Evolutionary conservation across 331 rosid genomes (phyloP), one percentile per base, ranked within the genome.

Genomic region (Rosa hybrid): DNA sequence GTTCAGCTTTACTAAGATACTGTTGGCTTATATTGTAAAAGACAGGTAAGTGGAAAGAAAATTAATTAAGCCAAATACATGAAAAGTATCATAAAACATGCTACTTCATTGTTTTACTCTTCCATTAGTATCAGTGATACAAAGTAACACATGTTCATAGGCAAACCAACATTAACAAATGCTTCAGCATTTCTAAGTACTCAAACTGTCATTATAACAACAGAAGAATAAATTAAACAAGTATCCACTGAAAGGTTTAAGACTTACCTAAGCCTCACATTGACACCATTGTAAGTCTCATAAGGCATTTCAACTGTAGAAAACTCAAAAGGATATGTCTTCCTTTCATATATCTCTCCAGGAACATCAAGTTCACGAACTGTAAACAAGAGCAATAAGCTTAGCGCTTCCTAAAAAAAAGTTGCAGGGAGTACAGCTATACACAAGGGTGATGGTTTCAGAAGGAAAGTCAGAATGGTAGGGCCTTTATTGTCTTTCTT

Each of bases 301-400:
- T 94, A 92, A 45, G 98, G 98, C 98, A 94, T 94, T 84, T 94
- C 98, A 72, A 94, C 98, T 6, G 97, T 94, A 65, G 97, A 94
- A 83, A 94, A 94, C 74, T 94, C 98, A 81, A 94, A 94, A 69
- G 94, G 92, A 83, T 89, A 94, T 10, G 92, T 87, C 88, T 94
- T 94, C 89, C 85, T 89, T 84, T 94, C 98, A 84, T 94, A 92
- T 68, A 94, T 87, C 34, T 94, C 98, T 83, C 98, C 98, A 45
- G 98, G 98, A 79, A 94, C 93, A 84, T 94, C 98, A 74, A 94
- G 87, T 80, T 94, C 98, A 74, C 98, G 90, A 79, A 94, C 98
- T 94, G 86, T 86, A 85, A 75, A 78, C 65, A 78, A 81, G 16
- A 80, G 53, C 76, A 75, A 59, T n/a, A 83, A 60, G 68, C 8